These are phyloP conservation scores for Sclerotinia sclerotiorum DNA, from an alignment of 2,329 filamentous ascomycete genomes.

Conservation along the genomic window DNA sequence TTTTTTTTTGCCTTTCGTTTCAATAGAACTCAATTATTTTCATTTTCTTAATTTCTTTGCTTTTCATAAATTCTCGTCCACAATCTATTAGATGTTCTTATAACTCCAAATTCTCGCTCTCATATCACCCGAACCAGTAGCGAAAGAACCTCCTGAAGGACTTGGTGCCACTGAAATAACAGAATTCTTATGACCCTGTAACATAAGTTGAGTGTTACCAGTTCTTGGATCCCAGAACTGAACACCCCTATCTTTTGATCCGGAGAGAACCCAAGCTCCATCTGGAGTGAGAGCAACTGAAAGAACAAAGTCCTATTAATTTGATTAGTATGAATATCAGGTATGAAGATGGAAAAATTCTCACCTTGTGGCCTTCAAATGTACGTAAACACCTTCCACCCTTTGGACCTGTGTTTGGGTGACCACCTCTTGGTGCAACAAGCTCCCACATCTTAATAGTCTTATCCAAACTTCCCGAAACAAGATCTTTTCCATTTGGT, in stretches of 20 bases:
- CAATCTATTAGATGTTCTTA: conserved; percentile 41
- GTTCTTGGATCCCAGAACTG: conserved; percentile 98
- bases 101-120: conserved; percentile 97
- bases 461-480: conserved; percentile 93
- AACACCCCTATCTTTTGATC: conserved; percentile 94
- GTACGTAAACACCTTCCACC: conserved; percentile 93
- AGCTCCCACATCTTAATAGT: conserved; percentile 99
- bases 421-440: conserved; percentile 65
- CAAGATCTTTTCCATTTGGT: conserved; percentile 86
- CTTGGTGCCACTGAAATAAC: conserved; percentile 97
- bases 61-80: not conserved
- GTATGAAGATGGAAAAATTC: conserved; percentile 34
- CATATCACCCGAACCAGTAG: conserved; percentile 96
- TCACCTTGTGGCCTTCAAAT: conserved; percentile 92
- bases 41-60: not conserved
- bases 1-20: not conserved
- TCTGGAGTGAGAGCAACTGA: conserved; percentile 94
- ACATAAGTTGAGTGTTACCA: conserved; percentile 93
- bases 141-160: conserved; percentile 79
- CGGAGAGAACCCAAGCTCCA: conserved; percentile 92
- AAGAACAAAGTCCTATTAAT: conserved; percentile 81
- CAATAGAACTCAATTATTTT: not conserved
- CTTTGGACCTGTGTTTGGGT: conserved; percentile 67
- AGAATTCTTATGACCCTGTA: conserved; percentile 98
- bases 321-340: conserved; percentile 27